Percentiles rank a stretch among this genome's conserved stretches.
Evolutionary conservation across 176 grass and related monocot genomes (phyloP).

Genomic region (Dendrocalamus sinicus): DNA sequence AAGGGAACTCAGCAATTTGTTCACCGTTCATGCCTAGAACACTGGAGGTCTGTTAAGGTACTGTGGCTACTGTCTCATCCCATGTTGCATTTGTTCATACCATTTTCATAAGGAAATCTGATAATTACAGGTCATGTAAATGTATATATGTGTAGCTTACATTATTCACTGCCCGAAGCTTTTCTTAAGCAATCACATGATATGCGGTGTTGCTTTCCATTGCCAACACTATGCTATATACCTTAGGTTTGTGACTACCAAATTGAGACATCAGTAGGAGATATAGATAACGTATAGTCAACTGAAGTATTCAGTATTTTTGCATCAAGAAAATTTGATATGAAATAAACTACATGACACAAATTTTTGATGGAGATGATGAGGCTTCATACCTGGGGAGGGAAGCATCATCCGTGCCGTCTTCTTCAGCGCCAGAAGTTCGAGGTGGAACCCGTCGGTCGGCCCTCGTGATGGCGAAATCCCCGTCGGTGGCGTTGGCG

Average conservation of each 20-base stretch:
- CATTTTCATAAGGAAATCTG: not conserved
- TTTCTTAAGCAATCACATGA: conserved; percentile 23
- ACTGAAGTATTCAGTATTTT: no score
- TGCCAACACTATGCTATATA: conserved; percentile 1
- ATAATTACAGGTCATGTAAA: not conserved
- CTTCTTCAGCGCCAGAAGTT: no score
- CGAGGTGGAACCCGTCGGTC: no score
- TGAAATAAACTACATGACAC: no score
- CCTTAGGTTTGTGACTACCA: conserved; percentile 7
- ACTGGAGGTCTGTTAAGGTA: conserved; percentile 89
- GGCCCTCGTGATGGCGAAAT: no score
- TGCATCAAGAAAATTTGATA: no score
- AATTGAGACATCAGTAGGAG: not conserved
- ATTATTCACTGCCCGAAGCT: not conserved
- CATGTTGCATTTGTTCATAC: not conserved
- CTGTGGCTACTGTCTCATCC: not conserved
- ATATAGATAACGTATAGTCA: not conserved
- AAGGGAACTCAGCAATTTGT: conserved; percentile 95
- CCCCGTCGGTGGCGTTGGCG: no score
- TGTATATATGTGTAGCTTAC: not conserved
- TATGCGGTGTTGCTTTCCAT: conserved; percentile 5
- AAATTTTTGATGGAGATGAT: no score
- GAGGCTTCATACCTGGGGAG: no score
- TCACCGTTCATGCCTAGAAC: conserved; percentile 84
- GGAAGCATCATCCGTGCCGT: no score